These are phyloP conservation scores for Lactuca saligna DNA, from an alignment of 129 eudicot species.

Conservation along the genomic window DNA sequence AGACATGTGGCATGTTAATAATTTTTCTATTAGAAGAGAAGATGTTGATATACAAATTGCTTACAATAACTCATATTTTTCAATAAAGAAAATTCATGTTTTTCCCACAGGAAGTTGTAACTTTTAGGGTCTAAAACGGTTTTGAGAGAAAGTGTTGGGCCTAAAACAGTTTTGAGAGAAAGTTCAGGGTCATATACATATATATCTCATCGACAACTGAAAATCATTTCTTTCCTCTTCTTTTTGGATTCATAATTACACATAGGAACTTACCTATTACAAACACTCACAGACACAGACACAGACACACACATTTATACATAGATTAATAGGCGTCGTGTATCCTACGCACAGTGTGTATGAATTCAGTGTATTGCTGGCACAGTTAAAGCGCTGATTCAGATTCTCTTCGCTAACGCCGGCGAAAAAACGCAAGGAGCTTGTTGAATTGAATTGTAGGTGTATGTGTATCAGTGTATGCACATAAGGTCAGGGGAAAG, in stretches of 20 bases:
- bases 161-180: not conserved
- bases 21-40: no score
- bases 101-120: no score
- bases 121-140: not conserved
- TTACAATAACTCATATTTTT: no score
- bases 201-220: not conserved
- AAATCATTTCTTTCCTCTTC: not conserved
- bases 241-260: constrained; percentile 3
- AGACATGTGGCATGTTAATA: no score
- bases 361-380: constrained; percentile 9
- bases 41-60: no score
- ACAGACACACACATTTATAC: not conserved
- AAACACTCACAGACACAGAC: not conserved
- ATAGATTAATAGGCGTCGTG: constrained; percentile 1
- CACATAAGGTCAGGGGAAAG: not conserved
- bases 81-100: no score
- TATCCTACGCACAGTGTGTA: constrained; percentile 3
- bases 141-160: not conserved
- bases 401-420: constrained; percentile 1
- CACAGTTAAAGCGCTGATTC: constrained; percentile 11
- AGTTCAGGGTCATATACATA: constrained; percentile 10
- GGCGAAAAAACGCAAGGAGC: not conserved
- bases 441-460: constrained; percentile 26
- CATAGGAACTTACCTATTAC: not conserved
- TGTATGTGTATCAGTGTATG: constrained; percentile 11